Percentiles rank a stretch among this genome's conserved stretches.
Conservation (phyloP, 2,329 filamentous ascomycete genomes). For the Thermoascus crustaceus region DNA sequence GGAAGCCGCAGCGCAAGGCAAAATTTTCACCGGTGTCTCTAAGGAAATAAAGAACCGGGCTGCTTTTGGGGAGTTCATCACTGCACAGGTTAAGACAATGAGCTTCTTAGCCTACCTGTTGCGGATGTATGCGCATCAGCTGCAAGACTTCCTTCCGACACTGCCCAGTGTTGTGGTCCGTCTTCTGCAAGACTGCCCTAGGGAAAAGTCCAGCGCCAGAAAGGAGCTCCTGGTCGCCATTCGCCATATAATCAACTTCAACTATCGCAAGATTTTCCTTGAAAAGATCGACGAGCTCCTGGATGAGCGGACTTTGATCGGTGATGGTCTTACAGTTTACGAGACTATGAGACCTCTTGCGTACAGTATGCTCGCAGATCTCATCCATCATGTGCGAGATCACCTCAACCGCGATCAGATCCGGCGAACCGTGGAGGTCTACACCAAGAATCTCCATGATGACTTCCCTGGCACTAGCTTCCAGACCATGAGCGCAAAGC, state of each 20-base stretch:
- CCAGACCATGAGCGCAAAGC: constrained; percentile 97
- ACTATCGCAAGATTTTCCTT: constrained; percentile 90
- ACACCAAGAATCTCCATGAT: constrained; percentile 91
- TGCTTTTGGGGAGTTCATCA: constrained; percentile 96
- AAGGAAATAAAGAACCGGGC: constrained; percentile 86
- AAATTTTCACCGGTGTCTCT: constrained; percentile 86
- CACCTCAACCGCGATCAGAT: constrained; percentile 86
- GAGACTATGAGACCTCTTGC: constrained; percentile 92
- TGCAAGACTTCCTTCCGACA: constrained; percentile 77
- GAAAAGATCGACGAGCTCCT: constrained; percentile 90
- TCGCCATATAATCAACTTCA: constrained; percentile 98
- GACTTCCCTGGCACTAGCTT: constrained; percentile 97
- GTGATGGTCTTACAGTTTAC: constrained; percentile 91
- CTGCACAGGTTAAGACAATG: constrained; percentile 98
- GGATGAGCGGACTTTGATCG: constrained; percentile 88
- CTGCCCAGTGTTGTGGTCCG: constrained; percentile 86
- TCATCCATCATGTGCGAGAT: constrained; percentile 94
- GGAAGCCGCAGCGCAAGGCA: constrained; percentile 69
- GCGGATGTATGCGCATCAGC: constrained; percentile 74
- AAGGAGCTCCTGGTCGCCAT: constrained; percentile 96
- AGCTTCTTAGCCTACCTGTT: constrained; percentile 93
- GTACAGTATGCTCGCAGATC: constrained; percentile 95
- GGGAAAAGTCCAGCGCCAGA: constrained; percentile 85
- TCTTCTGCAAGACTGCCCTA: constrained; percentile 82
- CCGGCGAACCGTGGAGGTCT: constrained; percentile 89